Percentiles rank a stretch among this genome's conserved stretches.
Conservation (phyloP, 164 flowering plant genomes). For the Piper longum region DNA sequence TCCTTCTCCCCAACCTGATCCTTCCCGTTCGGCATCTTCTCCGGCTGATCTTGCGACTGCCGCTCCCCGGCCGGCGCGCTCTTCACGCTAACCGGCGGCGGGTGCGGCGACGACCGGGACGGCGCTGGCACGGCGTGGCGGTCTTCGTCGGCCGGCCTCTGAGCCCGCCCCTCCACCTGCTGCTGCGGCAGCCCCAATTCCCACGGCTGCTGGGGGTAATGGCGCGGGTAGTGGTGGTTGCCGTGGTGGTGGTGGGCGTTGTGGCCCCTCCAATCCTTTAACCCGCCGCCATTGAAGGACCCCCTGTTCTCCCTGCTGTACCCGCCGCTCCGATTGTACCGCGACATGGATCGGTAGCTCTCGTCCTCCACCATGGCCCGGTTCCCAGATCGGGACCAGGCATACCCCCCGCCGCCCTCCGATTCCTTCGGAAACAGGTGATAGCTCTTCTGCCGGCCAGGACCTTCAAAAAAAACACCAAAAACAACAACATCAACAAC, state of each 20-base stretch:
- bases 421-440: conserved; percentile 48
- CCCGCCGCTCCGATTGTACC: conserved; percentile 38
- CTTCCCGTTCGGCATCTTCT: conserved; percentile 25
- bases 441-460: conserved; percentile 80
- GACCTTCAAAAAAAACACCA: conserved; percentile 31
- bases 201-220: conserved; percentile 11
- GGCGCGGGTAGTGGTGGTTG: conserved; percentile 5
- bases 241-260: conserved; percentile 56
- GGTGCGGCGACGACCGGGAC: conserved; percentile 4
- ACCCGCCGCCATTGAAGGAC: conserved; percentile 16
- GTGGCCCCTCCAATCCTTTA: conserved; percentile 47
- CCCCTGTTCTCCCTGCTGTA: conserved; percentile 37
- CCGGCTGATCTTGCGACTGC: conserved; percentile 15
- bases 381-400: conserved; percentile 35
- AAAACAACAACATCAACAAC: background rate
- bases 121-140: background rate
- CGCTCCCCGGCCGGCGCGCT: conserved; percentile 29
- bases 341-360: conserved; percentile 21
- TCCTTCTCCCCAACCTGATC: conserved; percentile 36
- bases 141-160: conserved; percentile 37
- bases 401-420: conserved; percentile 24
- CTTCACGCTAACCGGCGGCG: conserved; percentile 25
- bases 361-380: conserved; percentile 45
- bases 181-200: conserved; percentile 14
- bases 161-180: conserved; percentile 25